Base-by-base conservation (phyloP, 75 land plant genomes). In the Sequoia sempervirens region DNA sequence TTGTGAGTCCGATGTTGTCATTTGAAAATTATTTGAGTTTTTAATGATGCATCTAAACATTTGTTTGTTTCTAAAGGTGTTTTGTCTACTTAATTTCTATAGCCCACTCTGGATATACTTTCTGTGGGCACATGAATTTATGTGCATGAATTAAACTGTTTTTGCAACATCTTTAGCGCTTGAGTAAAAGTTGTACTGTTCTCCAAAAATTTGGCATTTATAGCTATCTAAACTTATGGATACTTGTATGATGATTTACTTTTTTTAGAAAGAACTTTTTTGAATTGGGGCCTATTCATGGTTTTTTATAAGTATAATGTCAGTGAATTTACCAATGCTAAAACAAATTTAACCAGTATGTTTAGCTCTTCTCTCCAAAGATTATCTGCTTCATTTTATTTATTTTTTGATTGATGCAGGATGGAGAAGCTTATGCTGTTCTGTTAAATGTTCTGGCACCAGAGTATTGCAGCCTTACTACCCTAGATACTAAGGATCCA, bases 391-490 rank as follows among this genome's bases (percentile, higher is more conserved):
- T 18, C 23, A 18, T 34, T 81, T 52, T 37, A 11, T 78, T 43
- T n/a, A 10, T 45, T 11, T 58, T 38, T 78, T 45, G 14, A 10
- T 78, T 78, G 91, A 23, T 84, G 80, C 93, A 97, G 99, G 99
- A 97, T 88, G 98, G 90, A 75, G 93, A 93, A 46, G 99, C 94
- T n/a, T 97, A 97, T 89, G 93, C 99, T 82, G 84, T 93, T 40
- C 96, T 97, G 20, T 86, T 97, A 68, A 92, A 96, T 85, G 92
- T 88, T 36, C 93, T 97, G 81, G 99, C 98, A 80, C 99, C 99
- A 72, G 99, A 97, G 69, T 87, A 87, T 68, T 92, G 91, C 75
- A 91, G 85, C 36, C 88, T 93, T 66, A 80, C 88, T 7, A 91
- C 94, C 76, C 82, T 97, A 84, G 88, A 92, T 34, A 86, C 85